Evolutionary conservation across 805 yeast genomes (phyloP).

Genomic region (Brettanomyces nanus): DNA sequence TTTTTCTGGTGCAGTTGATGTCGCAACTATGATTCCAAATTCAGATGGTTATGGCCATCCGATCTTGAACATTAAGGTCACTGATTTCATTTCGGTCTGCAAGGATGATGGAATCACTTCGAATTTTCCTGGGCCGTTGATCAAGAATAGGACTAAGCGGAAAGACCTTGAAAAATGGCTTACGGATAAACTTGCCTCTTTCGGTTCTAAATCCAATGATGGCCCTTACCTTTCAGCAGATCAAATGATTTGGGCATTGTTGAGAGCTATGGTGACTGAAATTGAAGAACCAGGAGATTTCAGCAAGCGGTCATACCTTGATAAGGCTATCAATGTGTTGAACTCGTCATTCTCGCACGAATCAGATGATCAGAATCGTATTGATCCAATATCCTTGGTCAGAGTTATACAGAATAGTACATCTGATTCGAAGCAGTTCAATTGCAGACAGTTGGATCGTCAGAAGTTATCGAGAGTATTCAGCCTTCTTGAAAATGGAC

Average conservation of each 20-base stretch:
- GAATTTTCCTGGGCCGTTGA: constrained; percentile 63
- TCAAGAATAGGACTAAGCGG: constrained; percentile 44
- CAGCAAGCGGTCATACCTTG: constrained; percentile 21
- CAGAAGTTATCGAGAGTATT: constrained; percentile 23
- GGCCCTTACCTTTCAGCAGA: constrained; percentile 13
- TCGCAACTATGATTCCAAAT: constrained; percentile 37
- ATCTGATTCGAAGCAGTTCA: constrained; percentile 12
- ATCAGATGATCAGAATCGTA: constrained; percentile 2
- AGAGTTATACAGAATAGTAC: constrained; percentile 3
- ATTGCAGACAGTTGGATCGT: constrained; percentile 19
- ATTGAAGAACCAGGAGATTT: constrained; percentile 20
- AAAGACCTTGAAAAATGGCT: constrained; percentile 70
- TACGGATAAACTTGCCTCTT: constrained; percentile 25
- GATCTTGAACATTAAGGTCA: constrained; percentile 30
- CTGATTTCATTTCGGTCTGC: constrained; percentile 19
- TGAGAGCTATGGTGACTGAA: constrained; percentile 17
- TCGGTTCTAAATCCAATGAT: constrained; percentile 10
- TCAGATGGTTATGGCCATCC: constrained; percentile 28
- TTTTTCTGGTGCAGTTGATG: constrained; percentile 46
- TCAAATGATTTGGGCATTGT: constrained; percentile 22
- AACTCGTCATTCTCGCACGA: constrained; percentile 31
- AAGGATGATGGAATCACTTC: constrained; percentile 34
- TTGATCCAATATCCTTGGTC: constrained; percentile 15
- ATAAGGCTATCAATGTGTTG: constrained; percentile 28
- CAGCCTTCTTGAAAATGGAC: constrained; percentile 48